Conservation (phyloP, 805 yeast genomes). For the Lachancea waltii region DNA sequence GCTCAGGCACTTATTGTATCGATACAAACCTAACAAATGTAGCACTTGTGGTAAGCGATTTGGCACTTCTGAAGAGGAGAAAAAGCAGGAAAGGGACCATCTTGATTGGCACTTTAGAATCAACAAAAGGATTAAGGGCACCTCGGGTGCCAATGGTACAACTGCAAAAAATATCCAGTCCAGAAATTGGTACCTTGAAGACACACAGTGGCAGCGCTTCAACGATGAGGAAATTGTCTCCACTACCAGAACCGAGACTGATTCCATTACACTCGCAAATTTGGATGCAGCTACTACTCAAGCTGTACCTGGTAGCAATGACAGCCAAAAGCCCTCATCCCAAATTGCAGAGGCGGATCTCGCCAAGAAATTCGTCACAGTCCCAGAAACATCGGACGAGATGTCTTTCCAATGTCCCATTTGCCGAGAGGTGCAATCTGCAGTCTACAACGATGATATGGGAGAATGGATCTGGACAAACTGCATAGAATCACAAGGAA, state of each 20-base stretch:
- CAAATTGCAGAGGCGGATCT: constrained; percentile 28
- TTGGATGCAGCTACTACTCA: too few relatives aligned
- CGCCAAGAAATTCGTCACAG: constrained; percentile 48
- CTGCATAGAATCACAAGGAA: constrained; percentile 46
- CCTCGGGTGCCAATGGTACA: constrained; percentile 14
- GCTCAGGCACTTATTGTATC: constrained; percentile 27
- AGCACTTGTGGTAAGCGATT: constrained; percentile 87
- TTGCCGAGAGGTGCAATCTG: constrained; percentile 58
- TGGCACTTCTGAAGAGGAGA: constrained; percentile 51
- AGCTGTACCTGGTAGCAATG: too few relatives aligned
- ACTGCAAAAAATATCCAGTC: constrained; percentile 48
- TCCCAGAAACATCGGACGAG: constrained; percentile 57
- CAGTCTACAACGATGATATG: constrained; percentile 62
- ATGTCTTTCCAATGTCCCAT: constrained; percentile 58
- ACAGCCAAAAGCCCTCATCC: constrained; percentile 8
- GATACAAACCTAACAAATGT: constrained; percentile 67
- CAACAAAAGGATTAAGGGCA: constrained; percentile 62
- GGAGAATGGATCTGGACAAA: constrained; percentile 83
- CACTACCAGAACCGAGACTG: constrained; percentile 13
- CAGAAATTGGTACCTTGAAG: constrained; percentile 76
- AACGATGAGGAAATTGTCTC: constrained; percentile 60
- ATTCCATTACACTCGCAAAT: constrained; percentile 14
- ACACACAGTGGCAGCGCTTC: constrained; percentile 64
- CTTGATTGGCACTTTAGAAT: constrained; percentile 93
- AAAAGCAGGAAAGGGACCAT: constrained; percentile 52